Percentiles rank a stretch among this genome's conserved stretches.
Conservation (phyloP, 257 asterid genomes). For the Cinchona pubescens region DNA sequence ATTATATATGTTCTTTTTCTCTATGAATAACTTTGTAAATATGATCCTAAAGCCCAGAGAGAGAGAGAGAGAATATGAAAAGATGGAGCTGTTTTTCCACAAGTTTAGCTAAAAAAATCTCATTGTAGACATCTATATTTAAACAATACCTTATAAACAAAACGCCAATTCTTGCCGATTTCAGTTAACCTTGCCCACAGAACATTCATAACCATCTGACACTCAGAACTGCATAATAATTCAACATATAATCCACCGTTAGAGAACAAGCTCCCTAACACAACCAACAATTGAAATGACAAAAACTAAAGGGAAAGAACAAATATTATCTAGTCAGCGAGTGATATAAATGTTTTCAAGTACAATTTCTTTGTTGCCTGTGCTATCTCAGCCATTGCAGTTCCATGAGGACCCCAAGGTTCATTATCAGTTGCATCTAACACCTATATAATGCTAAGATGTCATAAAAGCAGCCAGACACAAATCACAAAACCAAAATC, state of each 20-base stretch:
- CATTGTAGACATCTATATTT: neutral
- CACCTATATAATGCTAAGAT: conserved; percentile 45
- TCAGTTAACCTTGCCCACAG: conserved; percentile 83
- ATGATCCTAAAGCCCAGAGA: conserved; percentile 15
- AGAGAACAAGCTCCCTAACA: neutral
- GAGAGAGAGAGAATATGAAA: conserved; percentile 1
- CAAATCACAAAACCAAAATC: neutral
- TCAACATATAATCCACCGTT: conserved; percentile 32
- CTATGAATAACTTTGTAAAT: neutral
- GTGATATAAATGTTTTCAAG: conserved; percentile 6
- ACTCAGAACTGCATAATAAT: conserved; percentile 68
- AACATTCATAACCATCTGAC: conserved; percentile 88
- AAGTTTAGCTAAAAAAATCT: conserved; percentile 9
- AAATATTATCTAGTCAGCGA: conserved; percentile 5
- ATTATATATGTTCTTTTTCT: neutral
- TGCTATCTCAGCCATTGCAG: conserved; percentile 89
- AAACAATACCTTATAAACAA: conserved; percentile 68
- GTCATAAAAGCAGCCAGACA: conserved; percentile 11
- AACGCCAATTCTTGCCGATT: conserved; percentile 88
- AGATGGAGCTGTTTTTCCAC: conserved; percentile 9
- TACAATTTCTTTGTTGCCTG: conserved; percentile 91
- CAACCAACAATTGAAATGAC: neutral
- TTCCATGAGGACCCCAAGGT: conserved; percentile 99
- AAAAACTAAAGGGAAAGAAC: conserved; percentile 13
- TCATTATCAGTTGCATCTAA: conserved; percentile 96